phyloP scores from a whole-genome alignment of 1,284 basidiomycete genomes.

The Sporisorium iseilematis-ciliati region DNA sequence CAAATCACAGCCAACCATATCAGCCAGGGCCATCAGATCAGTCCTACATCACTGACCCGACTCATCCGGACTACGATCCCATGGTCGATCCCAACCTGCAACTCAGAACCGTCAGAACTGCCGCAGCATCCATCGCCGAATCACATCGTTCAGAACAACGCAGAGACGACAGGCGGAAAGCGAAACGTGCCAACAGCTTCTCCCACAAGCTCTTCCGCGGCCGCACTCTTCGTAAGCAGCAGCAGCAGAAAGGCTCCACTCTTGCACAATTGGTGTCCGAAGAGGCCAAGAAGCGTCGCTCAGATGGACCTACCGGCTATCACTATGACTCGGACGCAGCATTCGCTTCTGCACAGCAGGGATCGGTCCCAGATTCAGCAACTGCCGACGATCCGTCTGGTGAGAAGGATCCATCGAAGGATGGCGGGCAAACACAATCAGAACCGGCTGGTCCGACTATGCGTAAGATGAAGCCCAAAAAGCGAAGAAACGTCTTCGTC shows the following conservation, averaged over 20 bases:
- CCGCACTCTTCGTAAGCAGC: constrained; percentile 42
- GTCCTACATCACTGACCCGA: constrained; percentile 57
- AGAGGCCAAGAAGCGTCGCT: constrained; percentile 43
- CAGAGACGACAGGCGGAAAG: constrained; percentile 53
- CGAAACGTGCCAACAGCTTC: constrained; percentile 45
- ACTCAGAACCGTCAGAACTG: constrained; percentile 64
- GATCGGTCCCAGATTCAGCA: constrained; percentile 35
- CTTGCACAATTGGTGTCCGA: constrained; percentile 39
- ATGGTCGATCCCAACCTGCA: constrained; percentile 64
- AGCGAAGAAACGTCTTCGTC: constrained; percentile 64
- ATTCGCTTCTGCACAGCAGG: constrained; percentile 61
- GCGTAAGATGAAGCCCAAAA: constrained; percentile 57
- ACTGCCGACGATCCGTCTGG: constrained; percentile 34
- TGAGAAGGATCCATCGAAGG: constrained; percentile 15
- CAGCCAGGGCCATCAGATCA: constrained; percentile 45
- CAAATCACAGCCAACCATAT: constrained; percentile 54
- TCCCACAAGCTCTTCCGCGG: constrained; percentile 59
- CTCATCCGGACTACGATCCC: constrained; percentile 64
- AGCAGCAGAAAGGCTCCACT: constrained; percentile 36
- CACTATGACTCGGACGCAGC: constrained; percentile 46
- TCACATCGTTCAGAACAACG: constrained; percentile 62
- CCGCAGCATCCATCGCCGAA: constrained; percentile 64
- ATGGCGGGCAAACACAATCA: constrained; percentile 5
- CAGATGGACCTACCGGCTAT: constrained; percentile 35
- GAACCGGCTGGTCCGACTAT: constrained; percentile 41